phyloP scores from a whole-genome alignment of 768 basidiomycete species.

The Calocera cornea region DNA sequence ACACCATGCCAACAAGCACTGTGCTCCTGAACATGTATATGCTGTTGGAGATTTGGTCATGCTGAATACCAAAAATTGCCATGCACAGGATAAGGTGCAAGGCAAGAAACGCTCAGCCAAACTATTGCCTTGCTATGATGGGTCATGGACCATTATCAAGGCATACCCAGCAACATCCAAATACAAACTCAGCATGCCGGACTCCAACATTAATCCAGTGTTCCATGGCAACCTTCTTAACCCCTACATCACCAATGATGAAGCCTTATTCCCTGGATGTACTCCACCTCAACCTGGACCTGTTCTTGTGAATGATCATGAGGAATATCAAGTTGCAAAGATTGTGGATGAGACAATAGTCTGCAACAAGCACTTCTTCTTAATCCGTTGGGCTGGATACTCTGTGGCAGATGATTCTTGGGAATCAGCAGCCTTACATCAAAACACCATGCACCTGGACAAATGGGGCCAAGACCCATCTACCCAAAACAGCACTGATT shows the following conservation, averaged over 20 bases:
- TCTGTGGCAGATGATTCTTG: too few species aligned
- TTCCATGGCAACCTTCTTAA: slow-evolving; percentile 28
- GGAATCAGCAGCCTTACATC: too few species aligned
- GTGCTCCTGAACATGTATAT: slow-evolving; percentile 14
- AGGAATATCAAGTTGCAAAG: too few species aligned
- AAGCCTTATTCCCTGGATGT: slow-evolving; percentile 24
- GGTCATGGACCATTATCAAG: slow-evolving; percentile 22
- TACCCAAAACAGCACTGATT: too few species aligned
- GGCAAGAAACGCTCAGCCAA: slow-evolving; percentile 20
- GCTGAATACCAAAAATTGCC: slow-evolving; percentile 27
- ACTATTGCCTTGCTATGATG: slow-evolving; percentile 32
- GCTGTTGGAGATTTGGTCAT: slow-evolving; percentile 23
- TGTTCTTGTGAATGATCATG: too few species aligned
- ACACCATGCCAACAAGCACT: slow-evolving; percentile 18
- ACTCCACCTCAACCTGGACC: too few species aligned
- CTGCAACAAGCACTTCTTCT: too few species aligned
- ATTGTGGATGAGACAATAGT: too few species aligned
- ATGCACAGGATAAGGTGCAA: slow-evolving; percentile 11
- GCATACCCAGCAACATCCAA: slow-evolving; percentile 12
- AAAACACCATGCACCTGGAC: too few species aligned
- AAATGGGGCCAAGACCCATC: neutral
- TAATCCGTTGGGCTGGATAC: too few species aligned
- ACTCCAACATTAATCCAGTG: slow-evolving; percentile 20
- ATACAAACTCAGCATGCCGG: slow-evolving; percentile 22
- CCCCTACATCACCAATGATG: slow-evolving; percentile 26